These are phyloP conservation scores for Fraxinus xanthoxyloides DNA, from an alignment of 305 asterid species.

Conservation along the genomic window DNA sequence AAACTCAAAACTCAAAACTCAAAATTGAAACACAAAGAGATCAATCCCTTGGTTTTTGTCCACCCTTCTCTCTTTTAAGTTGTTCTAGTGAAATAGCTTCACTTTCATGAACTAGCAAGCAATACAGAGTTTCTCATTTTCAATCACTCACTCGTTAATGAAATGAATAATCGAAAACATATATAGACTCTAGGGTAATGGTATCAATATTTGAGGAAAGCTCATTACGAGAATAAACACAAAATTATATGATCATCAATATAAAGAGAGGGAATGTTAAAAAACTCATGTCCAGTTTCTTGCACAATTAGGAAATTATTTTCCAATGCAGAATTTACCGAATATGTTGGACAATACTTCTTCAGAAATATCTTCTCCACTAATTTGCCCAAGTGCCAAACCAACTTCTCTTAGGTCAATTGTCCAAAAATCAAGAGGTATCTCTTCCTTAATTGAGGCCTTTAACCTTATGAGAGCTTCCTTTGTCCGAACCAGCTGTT, in stretches of 20 bases:
- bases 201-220: not conserved
- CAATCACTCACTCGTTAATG: not conserved
- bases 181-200: not conserved
- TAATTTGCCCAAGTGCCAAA: conserved; percentile 79
- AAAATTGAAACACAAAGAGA: too few relatives aligned
- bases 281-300: not conserved
- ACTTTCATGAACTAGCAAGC: not conserved
- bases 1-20: too few relatives aligned
- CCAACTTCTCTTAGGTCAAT: conserved; percentile 91
- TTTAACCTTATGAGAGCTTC: conserved; percentile 39
- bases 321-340: conserved; percentile 93
- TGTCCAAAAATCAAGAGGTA: conserved; percentile 92
- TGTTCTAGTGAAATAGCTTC: not conserved
- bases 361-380: conserved; percentile 91
- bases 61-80: not conserved
- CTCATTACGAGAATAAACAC: not conserved
- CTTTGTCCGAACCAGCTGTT: not conserved
- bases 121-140: not conserved
- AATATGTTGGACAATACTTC: conserved; percentile 82
- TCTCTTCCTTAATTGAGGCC: conserved; percentile 69
- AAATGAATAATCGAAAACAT: not conserved
- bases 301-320: conserved; percentile 32
- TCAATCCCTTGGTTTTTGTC: not conserved
- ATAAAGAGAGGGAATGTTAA: not conserved
- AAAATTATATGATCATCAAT: not conserved